Percentiles rank a stretch among this genome's conserved stretches.
Evolutionary conservation across 2,329 filamentous ascomycete genomes (phyloP).

Genomic region (Beauveria pseudobassiana): DNA sequence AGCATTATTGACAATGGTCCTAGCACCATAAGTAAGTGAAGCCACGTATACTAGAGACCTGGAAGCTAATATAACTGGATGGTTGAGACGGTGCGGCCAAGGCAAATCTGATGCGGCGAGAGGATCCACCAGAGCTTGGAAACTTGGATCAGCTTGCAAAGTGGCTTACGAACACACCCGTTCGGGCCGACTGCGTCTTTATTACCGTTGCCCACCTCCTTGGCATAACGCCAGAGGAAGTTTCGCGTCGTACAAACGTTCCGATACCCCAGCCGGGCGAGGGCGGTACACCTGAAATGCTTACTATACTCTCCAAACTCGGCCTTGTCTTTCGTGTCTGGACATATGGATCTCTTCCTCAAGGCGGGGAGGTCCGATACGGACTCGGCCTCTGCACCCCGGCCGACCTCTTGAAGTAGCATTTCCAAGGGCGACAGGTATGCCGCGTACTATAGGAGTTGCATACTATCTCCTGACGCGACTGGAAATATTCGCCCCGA

Average conservation of each 20-base stretch:
- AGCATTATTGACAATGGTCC: background rate
- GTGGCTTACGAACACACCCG: background rate
- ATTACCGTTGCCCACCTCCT: background rate
- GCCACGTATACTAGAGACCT: background rate
- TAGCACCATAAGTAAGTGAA: background rate
- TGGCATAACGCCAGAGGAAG: background rate
- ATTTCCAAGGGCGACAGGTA: background rate
- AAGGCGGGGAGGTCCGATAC: background rate
- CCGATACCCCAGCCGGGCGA: background rate
- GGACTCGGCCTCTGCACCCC: background rate
- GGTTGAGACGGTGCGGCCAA: background rate
- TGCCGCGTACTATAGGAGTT: background rate
- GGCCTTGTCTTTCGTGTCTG: background rate
- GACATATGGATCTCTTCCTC: background rate
- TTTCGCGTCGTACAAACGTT: background rate
- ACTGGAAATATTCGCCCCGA: background rate
- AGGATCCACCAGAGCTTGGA: background rate
- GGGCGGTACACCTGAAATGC: background rate
- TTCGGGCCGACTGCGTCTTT: background rate
- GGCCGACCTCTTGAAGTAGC: background rate
- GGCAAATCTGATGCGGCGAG: background rate
- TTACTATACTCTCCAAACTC: background rate
- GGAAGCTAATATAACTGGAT: background rate
- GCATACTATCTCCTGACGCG: background rate
- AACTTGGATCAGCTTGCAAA: background rate